phyloP scores from a whole-genome alignment of 768 basidiomycete genomes.

The Boletus reticuloceps region DNA sequence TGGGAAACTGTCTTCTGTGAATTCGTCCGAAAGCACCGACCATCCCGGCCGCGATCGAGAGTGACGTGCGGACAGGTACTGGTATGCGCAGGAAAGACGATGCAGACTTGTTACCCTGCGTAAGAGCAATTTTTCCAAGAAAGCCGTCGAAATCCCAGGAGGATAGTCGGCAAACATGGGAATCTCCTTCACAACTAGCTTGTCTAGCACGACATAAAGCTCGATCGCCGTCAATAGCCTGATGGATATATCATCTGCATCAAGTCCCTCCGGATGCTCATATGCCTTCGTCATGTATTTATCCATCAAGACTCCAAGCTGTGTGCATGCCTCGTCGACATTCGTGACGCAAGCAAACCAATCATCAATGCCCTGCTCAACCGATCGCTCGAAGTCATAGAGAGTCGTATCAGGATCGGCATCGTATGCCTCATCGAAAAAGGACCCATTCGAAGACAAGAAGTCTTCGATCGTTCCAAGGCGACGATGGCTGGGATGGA shows the following conservation, averaged over 20 bases:
- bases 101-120: too few relatives aligned
- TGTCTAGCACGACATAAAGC: conserved; percentile 35
- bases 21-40: too few relatives aligned
- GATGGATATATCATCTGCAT: conserved; percentile 37
- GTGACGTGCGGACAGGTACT: too few relatives aligned
- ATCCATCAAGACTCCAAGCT: conserved; percentile 16
- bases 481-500: background rate
- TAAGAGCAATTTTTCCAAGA: too few relatives aligned
- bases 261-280: background rate
- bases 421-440: conserved; percentile 2
- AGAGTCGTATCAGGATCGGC: conserved; percentile 21
- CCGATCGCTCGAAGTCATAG: conserved; percentile 36
- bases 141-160: too few relatives aligned
- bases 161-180: conserved; percentile 18
- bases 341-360: conserved; percentile 27
- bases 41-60: too few relatives aligned
- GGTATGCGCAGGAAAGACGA: too few relatives aligned
- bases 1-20: too few relatives aligned
- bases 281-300: conserved; percentile 23
- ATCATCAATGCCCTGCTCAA: conserved; percentile 28
- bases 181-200: conserved; percentile 7
- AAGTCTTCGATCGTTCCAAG: conserved; percentile 14
- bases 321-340: conserved; percentile 4
- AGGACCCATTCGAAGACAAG: conserved; percentile 10
- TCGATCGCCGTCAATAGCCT: conserved; percentile 38